Percentiles rank a stretch among this genome's conserved stretches.
Evolutionary conservation across 2,329 filamentous ascomycete species (phyloP).

Genomic region (Daldinia eschscholtzii): DNA sequence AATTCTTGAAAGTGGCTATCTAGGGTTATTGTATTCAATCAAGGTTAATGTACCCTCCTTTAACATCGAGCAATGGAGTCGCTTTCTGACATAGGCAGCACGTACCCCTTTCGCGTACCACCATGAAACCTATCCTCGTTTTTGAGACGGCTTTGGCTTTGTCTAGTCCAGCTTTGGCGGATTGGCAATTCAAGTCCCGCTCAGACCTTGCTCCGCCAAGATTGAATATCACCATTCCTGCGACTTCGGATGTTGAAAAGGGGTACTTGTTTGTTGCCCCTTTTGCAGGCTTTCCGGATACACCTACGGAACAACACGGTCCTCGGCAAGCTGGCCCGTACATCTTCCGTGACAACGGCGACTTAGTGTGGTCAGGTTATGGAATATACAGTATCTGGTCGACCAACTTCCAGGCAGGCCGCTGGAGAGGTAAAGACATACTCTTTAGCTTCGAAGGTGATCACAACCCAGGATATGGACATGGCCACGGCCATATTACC

Average conservation of each 20-base stretch:
- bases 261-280: slow-evolving; percentile 61
- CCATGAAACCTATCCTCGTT: slow-evolving; percentile 41
- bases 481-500: slow-evolving; percentile 66
- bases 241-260: slow-evolving; percentile 55
- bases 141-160: slow-evolving; percentile 30
- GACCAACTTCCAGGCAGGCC: slow-evolving; percentile 65
- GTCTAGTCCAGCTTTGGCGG: slow-evolving; percentile 39
- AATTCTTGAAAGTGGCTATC: slow-evolving; percentile 42
- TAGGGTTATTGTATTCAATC: slow-evolving; percentile 43
- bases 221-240: slow-evolving; percentile 60
- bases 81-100: slow-evolving; percentile 46
- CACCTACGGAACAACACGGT: slow-evolving; percentile 56
- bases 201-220: slow-evolving; percentile 61
- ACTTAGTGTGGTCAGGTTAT: slow-evolving; percentile 70
- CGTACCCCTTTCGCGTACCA: slow-evolving; percentile 21
- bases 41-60: slow-evolving; percentile 52
- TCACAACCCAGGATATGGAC: slow-evolving; percentile 64
- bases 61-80: slow-evolving; percentile 38
- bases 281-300: slow-evolving; percentile 55
- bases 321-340: slow-evolving; percentile 67
- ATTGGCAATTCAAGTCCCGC: slow-evolving; percentile 62
- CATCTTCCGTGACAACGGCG: slow-evolving; percentile 67
- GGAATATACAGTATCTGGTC: slow-evolving; percentile 65
- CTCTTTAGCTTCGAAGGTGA: slow-evolving; percentile 67
- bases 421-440: slow-evolving; percentile 65